Conservation (phyloP, 805 yeast genomes). For the Ogataea salicorniae region DNA sequence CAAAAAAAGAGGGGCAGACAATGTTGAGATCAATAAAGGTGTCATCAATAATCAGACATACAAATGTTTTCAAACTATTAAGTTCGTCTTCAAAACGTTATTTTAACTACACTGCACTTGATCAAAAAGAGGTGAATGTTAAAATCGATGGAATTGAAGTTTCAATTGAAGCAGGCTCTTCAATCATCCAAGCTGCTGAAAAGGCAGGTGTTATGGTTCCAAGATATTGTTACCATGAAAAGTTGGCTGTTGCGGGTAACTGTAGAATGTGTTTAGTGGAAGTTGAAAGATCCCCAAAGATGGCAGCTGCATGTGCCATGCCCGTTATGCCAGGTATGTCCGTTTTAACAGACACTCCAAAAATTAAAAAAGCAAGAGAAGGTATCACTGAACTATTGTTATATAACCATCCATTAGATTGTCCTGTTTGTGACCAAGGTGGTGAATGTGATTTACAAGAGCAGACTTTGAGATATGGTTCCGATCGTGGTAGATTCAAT, state of each 20-base stretch:
- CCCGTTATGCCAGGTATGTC: slow-evolving; percentile 91
- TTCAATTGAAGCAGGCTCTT: slow-evolving; percentile 77
- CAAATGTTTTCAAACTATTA: background rate
- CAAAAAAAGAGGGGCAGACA: slow-evolving; percentile 1
- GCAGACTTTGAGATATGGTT: slow-evolving; percentile 76
- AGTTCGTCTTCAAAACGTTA: slow-evolving; percentile 5
- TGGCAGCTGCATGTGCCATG: slow-evolving; percentile 87
- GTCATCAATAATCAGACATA: background rate
- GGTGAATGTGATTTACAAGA: slow-evolving; percentile 93
- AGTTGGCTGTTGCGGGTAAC: slow-evolving; percentile 85
- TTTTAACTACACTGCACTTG: slow-evolving; percentile 6
- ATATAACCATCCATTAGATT: slow-evolving; percentile 87
- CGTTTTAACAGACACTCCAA: slow-evolving; percentile 70
- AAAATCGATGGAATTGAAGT: slow-evolving; percentile 70
- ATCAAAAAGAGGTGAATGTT: slow-evolving; percentile 27
- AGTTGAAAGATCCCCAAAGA: slow-evolving; percentile 82
- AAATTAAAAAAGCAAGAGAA: slow-evolving; percentile 78
- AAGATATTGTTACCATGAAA: slow-evolving; percentile 88
- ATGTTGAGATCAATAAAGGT: background rate
- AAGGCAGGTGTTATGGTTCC: slow-evolving; percentile 86
- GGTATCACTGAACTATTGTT: slow-evolving; percentile 86
- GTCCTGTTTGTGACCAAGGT: slow-evolving; percentile 92
- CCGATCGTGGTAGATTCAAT: slow-evolving; percentile 79
- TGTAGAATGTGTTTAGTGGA: slow-evolving; percentile 92
- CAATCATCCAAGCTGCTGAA: slow-evolving; percentile 87